These are phyloP conservation scores for Cystobasidium ongulense DNA, from an alignment of 768 basidiomycete genomes.

Conservation along the genomic window DNA sequence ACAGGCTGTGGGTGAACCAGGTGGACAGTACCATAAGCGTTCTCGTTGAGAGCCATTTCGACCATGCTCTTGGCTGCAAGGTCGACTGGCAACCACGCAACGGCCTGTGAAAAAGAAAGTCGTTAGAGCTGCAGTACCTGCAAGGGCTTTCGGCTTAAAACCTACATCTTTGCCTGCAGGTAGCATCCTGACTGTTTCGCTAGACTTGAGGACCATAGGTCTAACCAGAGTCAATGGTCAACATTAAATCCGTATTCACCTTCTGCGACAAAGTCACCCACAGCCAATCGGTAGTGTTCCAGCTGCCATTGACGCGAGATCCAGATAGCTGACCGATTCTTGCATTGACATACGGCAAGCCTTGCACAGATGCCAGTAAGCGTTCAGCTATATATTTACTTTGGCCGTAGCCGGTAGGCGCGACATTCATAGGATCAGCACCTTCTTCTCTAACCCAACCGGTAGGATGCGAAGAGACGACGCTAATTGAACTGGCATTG, in stretches of 20 bases:
- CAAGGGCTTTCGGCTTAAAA: background rate
- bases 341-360: background rate
- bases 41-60: background rate
- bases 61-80: background rate
- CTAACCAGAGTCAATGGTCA: background rate
- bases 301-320: slow-evolving; percentile 7
- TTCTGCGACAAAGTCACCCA: no score
- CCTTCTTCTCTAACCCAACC: slow-evolving; percentile 7
- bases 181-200: background rate
- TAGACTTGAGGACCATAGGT: slow-evolving; percentile 13
- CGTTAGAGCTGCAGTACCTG: background rate
- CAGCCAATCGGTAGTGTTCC: slow-evolving; percentile 9
- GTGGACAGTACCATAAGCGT: background rate
- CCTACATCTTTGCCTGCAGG: slow-evolving; percentile 5
- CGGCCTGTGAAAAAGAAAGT: background rate
- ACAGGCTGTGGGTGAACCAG: slow-evolving; percentile 5
- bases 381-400: slow-evolving; percentile 12
- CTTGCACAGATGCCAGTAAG: background rate
- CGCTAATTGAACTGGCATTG: slow-evolving; percentile 16
- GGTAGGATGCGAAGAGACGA: slow-evolving; percentile 3
- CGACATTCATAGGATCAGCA: slow-evolving; percentile 7
- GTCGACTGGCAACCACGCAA: slow-evolving; percentile 13
- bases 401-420: background rate
- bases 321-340: slow-evolving; percentile 14
- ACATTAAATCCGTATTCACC: no score